Percentiles rank a stretch among this genome's conserved stretches.
Conservation (phyloP, 257 asterid genomes). For the Primulina eburnea region DNA sequence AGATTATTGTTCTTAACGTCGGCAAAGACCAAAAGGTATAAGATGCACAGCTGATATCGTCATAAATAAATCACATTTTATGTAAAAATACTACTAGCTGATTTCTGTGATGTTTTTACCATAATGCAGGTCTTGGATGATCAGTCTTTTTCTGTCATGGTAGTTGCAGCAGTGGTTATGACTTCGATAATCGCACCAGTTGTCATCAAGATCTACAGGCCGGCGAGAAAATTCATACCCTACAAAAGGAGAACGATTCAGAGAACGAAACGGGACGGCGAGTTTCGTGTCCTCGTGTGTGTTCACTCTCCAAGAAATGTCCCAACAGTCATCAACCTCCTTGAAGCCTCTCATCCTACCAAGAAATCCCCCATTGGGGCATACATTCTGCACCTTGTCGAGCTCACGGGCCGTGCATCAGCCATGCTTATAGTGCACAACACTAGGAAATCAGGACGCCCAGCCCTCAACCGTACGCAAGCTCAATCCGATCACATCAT, state of each 20-base stretch:
- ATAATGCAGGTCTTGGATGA: conserved; percentile 66
- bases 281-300: conserved; percentile 60
- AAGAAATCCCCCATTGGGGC: conserved; percentile 69
- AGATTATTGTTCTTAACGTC: conserved; percentile 94
- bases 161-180: conserved; percentile 70
- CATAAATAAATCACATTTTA: neutral
- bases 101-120: neutral
- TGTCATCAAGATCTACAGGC: conserved; percentile 67
- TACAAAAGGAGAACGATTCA: conserved; percentile 73
- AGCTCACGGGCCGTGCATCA: conserved; percentile 92
- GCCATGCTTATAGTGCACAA: conserved; percentile 92
- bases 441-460: conserved; percentile 51
- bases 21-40: conserved; percentile 88
- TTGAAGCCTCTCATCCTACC: conserved; percentile 78
- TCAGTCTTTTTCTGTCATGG: conserved; percentile 75
- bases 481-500: conserved; percentile 92
- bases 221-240: conserved; percentile 48
- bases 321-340: conserved; percentile 79
- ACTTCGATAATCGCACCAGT: conserved; percentile 64
- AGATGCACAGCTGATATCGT: neutral
- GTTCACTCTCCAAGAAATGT: conserved; percentile 80
- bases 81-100: neutral
- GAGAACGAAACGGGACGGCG: conserved; percentile 57
- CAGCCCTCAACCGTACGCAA: conserved; percentile 70
- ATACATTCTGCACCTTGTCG: conserved; percentile 82